Percentiles rank a stretch among this genome's conserved stretches.
Conservation (phyloP, 805 yeast species). For the Teunomyces tritomae region DNA sequence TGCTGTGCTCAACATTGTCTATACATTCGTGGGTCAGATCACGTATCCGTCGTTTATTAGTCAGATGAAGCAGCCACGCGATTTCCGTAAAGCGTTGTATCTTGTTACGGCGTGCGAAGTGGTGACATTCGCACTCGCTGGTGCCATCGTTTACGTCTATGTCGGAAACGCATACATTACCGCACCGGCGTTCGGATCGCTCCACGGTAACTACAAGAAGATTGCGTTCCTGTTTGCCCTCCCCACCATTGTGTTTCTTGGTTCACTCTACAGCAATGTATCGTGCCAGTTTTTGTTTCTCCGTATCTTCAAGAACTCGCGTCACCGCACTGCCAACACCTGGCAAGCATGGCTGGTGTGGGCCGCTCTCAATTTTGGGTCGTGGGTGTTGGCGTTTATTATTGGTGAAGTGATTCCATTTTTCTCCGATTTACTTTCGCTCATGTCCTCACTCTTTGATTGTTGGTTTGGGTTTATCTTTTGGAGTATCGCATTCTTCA, state of each 20-base stretch:
- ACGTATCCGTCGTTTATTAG: slow-evolving; percentile 61
- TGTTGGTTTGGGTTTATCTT: slow-evolving; percentile 67
- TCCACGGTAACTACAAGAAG: slow-evolving; percentile 45
- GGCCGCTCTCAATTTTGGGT: slow-evolving; percentile 39
- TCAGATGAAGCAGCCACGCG: slow-evolving; percentile 57
- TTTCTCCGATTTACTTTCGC: slow-evolving; percentile 53
- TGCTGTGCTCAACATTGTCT: slow-evolving; percentile 57
- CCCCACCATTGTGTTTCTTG: slow-evolving; percentile 57
- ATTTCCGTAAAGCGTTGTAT: slow-evolving; percentile 54
- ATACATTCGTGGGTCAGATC: slow-evolving; percentile 64
- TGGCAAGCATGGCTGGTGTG: slow-evolving; percentile 52
- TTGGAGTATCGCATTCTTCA: slow-evolving; percentile 59
- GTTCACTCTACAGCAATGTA: slow-evolving; percentile 54
- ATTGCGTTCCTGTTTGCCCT: slow-evolving; percentile 59
- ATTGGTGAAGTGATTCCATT: slow-evolving; percentile 66
- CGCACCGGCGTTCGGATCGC: slow-evolving; percentile 60
- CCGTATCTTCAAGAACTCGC: slow-evolving; percentile 41
- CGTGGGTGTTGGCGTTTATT: slow-evolving; percentile 56
- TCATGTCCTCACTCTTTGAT: slow-evolving; percentile 61
- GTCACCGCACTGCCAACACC: slow-evolving; percentile 49
- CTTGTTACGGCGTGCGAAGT: slow-evolving; percentile 52
- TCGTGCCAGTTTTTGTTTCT: slow-evolving; percentile 52
- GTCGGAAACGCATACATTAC: slow-evolving; percentile 54
- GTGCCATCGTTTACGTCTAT: slow-evolving; percentile 57
- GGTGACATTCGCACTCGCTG: slow-evolving; percentile 50